Percentiles rank a stretch among this genome's conserved stretches.
These are phyloP conservation scores for Solanum virginianum DNA, from an alignment of 257 asterid species.

Conservation along the genomic window DNA sequence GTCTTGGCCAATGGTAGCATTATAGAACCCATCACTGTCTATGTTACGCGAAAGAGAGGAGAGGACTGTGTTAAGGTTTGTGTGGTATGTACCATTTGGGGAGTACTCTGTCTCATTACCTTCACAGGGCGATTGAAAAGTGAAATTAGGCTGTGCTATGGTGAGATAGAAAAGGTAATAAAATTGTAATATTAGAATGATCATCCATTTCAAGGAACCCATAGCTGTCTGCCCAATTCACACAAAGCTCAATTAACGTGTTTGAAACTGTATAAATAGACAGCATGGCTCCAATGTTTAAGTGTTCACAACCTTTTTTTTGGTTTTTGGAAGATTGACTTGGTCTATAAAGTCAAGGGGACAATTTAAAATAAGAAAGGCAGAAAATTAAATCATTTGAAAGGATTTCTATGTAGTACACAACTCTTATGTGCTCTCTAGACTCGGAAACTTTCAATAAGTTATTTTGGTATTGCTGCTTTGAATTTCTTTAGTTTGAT, in stretches of 20 bases:
- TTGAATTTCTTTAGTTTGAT: not conserved
- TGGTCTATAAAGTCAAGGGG: not conserved
- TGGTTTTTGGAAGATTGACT: not conserved
- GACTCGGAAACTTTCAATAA: not conserved
- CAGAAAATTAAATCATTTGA: not conserved
- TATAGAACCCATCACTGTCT: constrained; percentile 10
- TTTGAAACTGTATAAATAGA: not conserved
- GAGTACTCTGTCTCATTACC: not conserved
- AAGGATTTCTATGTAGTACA: not conserved
- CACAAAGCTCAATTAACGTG: not conserved
- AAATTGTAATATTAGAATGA: not conserved
- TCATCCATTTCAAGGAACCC: not conserved
- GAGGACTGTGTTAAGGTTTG: constrained; percentile 22
- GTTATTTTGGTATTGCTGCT: not conserved
- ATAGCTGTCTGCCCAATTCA: not conserved
- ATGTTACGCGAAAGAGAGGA: constrained; percentile 8
- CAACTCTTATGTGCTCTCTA: no score
- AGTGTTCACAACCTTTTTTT: not conserved
- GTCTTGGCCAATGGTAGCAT: constrained; percentile 3
- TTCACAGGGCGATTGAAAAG: not conserved
- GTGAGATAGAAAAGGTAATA: not conserved
- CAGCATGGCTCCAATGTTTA: not conserved
- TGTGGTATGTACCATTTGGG: constrained; percentile 1
- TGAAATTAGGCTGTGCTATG: not conserved
- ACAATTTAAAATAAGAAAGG: not conserved